Evolutionary conservation across 1,284 basidiomycete species (phyloP).

Genomic region (Trichosporon sp.): DNA sequence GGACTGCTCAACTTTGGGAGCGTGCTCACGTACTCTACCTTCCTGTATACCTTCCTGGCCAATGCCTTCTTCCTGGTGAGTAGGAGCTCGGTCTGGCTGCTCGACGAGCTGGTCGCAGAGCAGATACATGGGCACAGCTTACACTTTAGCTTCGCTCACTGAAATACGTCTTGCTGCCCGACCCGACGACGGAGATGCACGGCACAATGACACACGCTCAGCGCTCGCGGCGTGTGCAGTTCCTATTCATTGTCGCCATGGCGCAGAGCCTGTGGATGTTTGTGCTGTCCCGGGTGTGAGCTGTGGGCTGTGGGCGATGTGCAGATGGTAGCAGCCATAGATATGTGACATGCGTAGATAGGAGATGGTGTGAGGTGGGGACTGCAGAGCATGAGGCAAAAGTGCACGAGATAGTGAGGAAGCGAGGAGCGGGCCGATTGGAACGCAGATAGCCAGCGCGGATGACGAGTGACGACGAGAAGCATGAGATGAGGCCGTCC

Average conservation of each 20-base stretch:
- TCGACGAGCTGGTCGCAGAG: no score
- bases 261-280: slow-evolving; percentile 78
- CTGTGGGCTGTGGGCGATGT: no score
- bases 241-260: slow-evolving; percentile 68
- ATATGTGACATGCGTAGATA: neutral
- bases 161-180: slow-evolving; percentile 80
- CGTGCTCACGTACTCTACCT: slow-evolving; percentile 64
- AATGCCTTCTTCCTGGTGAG: slow-evolving; percentile 90
- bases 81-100: no score
- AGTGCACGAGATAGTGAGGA: no score
- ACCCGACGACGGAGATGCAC: slow-evolving; percentile 51
- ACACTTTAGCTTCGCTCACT: slow-evolving; percentile 67
- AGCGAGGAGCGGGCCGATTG: neutral
- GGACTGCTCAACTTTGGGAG: slow-evolving; percentile 53
- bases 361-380: neutral
- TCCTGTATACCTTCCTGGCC: slow-evolving; percentile 77
- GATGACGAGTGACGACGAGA: neutral
- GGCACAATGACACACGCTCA: slow-evolving; percentile 72
- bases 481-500: neutral
- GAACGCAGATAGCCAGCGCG: neutral
- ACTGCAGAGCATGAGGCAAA: neutral
- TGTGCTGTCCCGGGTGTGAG: slow-evolving; percentile 59
- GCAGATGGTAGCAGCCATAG: neutral
- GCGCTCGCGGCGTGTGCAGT: slow-evolving; percentile 71
- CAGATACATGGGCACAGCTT: neutral